phyloP scores from a whole-genome alignment of 257 asterid species.

The Gentiana straminea region DNA sequence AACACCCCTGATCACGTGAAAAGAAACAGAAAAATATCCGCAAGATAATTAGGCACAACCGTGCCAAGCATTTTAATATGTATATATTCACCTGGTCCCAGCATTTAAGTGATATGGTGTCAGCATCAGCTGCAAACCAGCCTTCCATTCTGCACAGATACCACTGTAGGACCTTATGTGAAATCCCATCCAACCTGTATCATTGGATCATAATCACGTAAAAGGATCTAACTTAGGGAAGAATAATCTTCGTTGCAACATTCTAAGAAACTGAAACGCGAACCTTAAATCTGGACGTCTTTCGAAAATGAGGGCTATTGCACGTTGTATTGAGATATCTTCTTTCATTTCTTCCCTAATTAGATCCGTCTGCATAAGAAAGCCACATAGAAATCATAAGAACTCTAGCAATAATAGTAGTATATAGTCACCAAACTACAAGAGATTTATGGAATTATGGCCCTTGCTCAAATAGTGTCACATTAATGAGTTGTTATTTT shows the following conservation, averaged over 20 bases:
- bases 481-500: background rate
- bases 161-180: slow-evolving; percentile 85
- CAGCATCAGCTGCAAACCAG: slow-evolving; percentile 99
- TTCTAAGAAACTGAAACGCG: background rate
- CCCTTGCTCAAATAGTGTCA: too few relatives aligned
- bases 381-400: slow-evolving; percentile 6
- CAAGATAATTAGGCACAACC: too few relatives aligned
- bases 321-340: slow-evolving; percentile 78
- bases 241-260: background rate
- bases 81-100: slow-evolving; percentile 71
- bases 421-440: background rate
- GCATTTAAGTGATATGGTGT: slow-evolving; percentile 78
- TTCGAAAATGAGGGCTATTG: slow-evolving; percentile 68
- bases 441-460: background rate
- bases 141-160: slow-evolving; percentile 98
- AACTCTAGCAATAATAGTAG: background rate
- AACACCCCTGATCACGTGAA: too few relatives aligned
- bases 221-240: background rate
- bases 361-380: slow-evolving; percentile 45
- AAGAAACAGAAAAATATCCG: too few relatives aligned
- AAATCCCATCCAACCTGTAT: slow-evolving; percentile 72
- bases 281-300: slow-evolving; percentile 90
- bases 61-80: too few relatives aligned
- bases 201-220: background rate
- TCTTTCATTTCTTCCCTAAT: slow-evolving; percentile 60